These are phyloP conservation scores for Trapa bicornis DNA, from an alignment of 345 rosid genomes.

Conservation along the genomic window DNA sequence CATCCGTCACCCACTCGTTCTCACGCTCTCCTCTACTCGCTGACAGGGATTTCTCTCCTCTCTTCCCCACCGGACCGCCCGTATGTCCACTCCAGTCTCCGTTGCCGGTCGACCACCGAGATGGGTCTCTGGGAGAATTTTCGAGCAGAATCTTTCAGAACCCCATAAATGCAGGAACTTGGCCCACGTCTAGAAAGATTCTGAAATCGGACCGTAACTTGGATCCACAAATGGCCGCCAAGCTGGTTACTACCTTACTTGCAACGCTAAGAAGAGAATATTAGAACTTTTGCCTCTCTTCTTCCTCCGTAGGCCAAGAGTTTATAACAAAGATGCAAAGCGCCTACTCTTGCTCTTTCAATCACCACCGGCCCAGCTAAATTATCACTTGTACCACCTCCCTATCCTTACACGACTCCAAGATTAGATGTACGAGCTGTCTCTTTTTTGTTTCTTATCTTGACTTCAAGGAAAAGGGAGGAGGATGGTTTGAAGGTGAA, in stretches of 20 bases:
- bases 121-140: conserved; percentile 58
- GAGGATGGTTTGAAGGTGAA: conserved; percentile 2
- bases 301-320: not conserved
- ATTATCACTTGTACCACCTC: not conserved
- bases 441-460: not conserved
- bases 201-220: conserved; percentile 42
- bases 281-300: not conserved
- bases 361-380: not conserved
- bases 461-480: not conserved
- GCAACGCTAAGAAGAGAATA: not conserved
- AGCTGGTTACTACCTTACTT: conserved; percentile 7
- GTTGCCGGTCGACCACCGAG: conserved; percentile 48
- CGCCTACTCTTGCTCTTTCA: conserved; percentile 7
- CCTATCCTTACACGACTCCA: not conserved
- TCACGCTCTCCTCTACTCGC: no score
- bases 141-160: conserved; percentile 54
- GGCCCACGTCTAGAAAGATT: conserved; percentile 51
- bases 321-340: conserved; percentile 9
- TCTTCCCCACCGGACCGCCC: not conserved
- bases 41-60: not conserved
- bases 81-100: conserved; percentile 17
- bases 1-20: no score
- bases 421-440: not conserved
- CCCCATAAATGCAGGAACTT: conserved; percentile 63
- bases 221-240: no score